Base-by-base conservation (phyloP, 441 rosid genomes). In the Theobroma grandiflorum region DNA sequence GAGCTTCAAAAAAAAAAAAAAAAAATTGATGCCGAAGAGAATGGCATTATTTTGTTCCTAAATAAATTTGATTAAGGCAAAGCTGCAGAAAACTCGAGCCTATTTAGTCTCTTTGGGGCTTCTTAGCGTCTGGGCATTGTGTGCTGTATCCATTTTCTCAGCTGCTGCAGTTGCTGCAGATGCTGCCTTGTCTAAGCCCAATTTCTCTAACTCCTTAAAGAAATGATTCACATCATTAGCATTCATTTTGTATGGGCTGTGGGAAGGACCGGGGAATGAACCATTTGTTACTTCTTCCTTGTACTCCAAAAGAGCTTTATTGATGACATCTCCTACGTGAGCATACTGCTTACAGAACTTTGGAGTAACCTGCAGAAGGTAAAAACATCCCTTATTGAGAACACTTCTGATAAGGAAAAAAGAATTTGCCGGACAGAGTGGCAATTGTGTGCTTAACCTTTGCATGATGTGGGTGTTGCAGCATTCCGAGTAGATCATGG, bases 381-480 rank as follows among this genome's bases (percentile, higher is more conserved):
- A 6, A 37, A 57, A 74, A 37, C 75, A 71, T 5, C 65, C 18
- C 45, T 79, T 50, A 31, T 9, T 76, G 49, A 76, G 82, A 16
- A 59, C 79, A 73, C 20, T 49, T 64, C 0, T 11, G 59, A 38
- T 40, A 50, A 15, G 0, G 2, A 58, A 7, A 69, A 74, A 50
- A 52, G 42, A 53, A 64, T 26, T 38, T 72, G 79, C 18, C 45
- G 80, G 70, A 9, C 6, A 55, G 4, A 42, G 33, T 5, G 53
- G 55, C 16, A 66, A 74, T 9, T 33, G 66, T 5, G 14, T 65
- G 72, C 78, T 69, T 74, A 50, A 96, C 98, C 97, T 96, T 96
- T 75, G 98, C 98, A 88, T 94, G 97, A 81, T 94, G 98, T 38
- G 99, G 99, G 80, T 94, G 99, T 81, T 91, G 98, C 87, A 94